These are phyloP conservation scores for Phytophthora cryptogea DNA, from an alignment of 352 stramenopile species.

Conservation along the genomic window DNA sequence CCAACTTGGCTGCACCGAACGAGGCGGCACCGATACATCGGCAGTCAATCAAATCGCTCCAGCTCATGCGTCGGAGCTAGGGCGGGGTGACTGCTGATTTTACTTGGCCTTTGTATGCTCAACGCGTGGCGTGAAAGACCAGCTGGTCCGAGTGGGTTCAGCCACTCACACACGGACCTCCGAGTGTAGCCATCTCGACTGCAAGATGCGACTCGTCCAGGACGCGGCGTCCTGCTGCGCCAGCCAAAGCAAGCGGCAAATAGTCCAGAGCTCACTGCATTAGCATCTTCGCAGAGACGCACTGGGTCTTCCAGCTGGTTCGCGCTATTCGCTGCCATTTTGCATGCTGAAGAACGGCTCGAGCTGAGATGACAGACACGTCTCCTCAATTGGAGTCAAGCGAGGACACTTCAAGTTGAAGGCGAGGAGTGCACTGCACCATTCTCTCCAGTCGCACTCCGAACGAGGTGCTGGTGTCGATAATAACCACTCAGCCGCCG, in stretches of 20 bases:
- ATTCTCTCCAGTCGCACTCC: neutral
- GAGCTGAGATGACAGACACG: neutral
- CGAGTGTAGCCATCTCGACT: constrained; percentile 2
- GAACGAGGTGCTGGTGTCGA: neutral
- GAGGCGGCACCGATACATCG: constrained; percentile 18
- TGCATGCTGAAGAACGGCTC: constrained; percentile 2
- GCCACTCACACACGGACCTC: neutral
- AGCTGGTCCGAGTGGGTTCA: constrained; percentile 27
- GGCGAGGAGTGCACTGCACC: neutral
- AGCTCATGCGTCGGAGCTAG: constrained; percentile 28
- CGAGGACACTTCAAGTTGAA: constrained; percentile 16
- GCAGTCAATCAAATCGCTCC: constrained; percentile 39
- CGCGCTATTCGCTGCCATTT: neutral
- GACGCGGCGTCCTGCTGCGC: neutral
- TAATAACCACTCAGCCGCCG: neutral
- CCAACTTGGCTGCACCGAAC: constrained; percentile 15
- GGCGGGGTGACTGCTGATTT: constrained; percentile 28
- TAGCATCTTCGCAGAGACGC: neutral
- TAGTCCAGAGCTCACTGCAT: neutral
- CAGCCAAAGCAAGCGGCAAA: neutral
- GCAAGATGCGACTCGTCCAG: neutral
- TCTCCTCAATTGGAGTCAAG: constrained; percentile 2
- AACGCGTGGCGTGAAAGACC: constrained; percentile 26
- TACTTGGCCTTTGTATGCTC: constrained; percentile 27
- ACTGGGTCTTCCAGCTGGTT: neutral